Percentiles rank a stretch among this genome's conserved stretches.
phyloP scores from a whole-genome alignment of 139 green algal genomes.

The Haematococcus lacustris region DNA sequence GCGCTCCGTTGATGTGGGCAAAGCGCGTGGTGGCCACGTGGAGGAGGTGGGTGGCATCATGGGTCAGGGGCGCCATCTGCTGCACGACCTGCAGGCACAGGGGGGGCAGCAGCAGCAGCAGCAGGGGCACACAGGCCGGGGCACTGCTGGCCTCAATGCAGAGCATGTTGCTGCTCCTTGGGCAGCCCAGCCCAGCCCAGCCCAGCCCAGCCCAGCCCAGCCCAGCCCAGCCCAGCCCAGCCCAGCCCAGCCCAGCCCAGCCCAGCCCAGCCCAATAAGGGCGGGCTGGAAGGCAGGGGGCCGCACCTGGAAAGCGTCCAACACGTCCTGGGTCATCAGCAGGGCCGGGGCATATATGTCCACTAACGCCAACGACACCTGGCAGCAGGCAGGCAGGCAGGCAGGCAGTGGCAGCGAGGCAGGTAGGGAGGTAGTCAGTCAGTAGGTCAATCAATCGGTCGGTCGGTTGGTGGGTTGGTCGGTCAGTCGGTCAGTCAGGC shows the following conservation, averaged over 20 bases:
- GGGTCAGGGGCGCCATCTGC: conserved; percentile 50
- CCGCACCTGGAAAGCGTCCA: conserved; percentile 30
- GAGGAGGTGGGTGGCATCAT: conserved; percentile 49
- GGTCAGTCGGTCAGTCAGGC: neutral
- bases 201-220: neutral
- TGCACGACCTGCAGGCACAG: conserved; percentile 39
- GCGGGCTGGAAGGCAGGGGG: neutral
- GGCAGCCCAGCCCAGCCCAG: neutral
- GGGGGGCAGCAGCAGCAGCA: conserved; percentile 29
- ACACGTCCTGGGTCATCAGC: conserved; percentile 13
- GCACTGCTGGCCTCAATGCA: neutral
- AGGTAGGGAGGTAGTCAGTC: neutral
- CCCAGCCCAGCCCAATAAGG: neutral
- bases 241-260: neutral
- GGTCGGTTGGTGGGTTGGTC: conserved; percentile 5
- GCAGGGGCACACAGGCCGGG: neutral
- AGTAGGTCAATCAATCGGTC: neutral
- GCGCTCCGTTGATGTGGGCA: conserved; percentile 1
- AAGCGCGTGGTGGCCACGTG: conserved; percentile 19
- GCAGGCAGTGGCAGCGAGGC: neutral
- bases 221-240: neutral
- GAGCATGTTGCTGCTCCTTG: neutral
- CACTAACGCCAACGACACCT: conserved; percentile 16
- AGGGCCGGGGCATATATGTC: conserved; percentile 20
- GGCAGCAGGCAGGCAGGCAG: neutral